Evolutionary conservation across 2,329 filamentous ascomycete species (phyloP).

Genomic region (Hypoxylon sp.): DNA sequence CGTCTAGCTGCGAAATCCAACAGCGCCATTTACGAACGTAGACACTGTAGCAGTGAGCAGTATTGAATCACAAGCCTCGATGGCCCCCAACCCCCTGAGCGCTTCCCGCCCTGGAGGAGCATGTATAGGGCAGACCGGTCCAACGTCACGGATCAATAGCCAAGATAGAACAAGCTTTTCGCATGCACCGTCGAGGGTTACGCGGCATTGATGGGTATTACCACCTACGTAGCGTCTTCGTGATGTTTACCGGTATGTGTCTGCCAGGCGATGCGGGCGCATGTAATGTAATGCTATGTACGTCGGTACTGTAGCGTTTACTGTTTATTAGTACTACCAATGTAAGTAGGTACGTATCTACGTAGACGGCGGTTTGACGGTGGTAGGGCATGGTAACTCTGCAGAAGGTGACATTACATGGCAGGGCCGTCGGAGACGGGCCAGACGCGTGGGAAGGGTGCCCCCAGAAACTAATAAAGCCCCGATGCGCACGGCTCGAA

Average conservation of each 20-base stretch:
- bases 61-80: not conserved
- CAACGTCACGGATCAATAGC: constrained; percentile 35
- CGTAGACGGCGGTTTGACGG: not conserved
- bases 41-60: constrained; percentile 19
- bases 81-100: not conserved
- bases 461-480: constrained; percentile 38
- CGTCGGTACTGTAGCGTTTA: constrained; percentile 10
- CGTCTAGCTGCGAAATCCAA: not conserved
- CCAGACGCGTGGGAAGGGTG: constrained; percentile 26
- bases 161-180: constrained; percentile 43
- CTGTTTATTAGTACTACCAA: too few species aligned
- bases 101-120: not conserved
- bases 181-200: constrained; percentile 33
- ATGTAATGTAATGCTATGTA: constrained; percentile 21
- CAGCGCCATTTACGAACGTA: not conserved
- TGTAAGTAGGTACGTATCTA: constrained; percentile 11
- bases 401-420: constrained; percentile 28
- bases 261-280: not conserved
- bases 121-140: constrained; percentile 7
- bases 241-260: constrained; percentile 23
- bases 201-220: constrained; percentile 21
- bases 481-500: constrained; percentile 41
- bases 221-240: constrained; percentile 21
- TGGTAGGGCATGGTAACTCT: constrained; percentile 27
- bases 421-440: constrained; percentile 9